Conservation (phyloP, 192 early-diverging fungal genomes). For the Coemansia sp. region DNA sequence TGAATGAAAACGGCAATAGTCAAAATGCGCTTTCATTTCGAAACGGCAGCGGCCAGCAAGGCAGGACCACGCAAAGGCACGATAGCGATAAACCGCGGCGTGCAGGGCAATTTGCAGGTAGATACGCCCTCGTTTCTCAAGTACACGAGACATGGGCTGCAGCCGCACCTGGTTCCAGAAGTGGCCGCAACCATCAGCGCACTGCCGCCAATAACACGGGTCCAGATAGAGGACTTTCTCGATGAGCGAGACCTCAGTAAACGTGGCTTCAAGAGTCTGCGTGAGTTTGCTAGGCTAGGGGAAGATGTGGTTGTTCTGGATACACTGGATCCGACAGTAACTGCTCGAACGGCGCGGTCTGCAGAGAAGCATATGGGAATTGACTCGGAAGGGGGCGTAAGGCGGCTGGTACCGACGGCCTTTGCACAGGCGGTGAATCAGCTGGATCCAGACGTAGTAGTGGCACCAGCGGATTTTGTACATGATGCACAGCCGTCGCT, state of each 20-base stretch:
- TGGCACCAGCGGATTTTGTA: constrained; percentile 46
- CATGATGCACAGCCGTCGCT: constrained; percentile 38
- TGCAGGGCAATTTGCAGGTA: constrained; percentile 6
- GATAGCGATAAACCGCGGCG: constrained; percentile 21
- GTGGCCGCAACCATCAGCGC: constrained; percentile 31
- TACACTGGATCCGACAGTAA: constrained; percentile 34
- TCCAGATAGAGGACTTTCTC: constrained; percentile 51
- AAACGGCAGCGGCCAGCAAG: constrained; percentile 10
- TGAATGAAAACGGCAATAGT: not conserved
- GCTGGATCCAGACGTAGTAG: constrained; percentile 36
- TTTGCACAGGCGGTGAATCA: constrained; percentile 30
- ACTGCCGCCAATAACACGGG: constrained; percentile 35
- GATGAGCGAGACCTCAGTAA: constrained; percentile 14
- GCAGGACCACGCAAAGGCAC: constrained; percentile 26
- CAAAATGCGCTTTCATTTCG: constrained; percentile 41
- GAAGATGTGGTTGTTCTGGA: constrained; percentile 36
- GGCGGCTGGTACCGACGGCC: constrained; percentile 25
- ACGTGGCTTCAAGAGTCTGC: constrained; percentile 17
- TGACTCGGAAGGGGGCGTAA: constrained; percentile 37
- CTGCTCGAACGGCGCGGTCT: constrained; percentile 17
- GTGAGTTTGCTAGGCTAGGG: constrained; percentile 22
- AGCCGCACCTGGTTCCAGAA: constrained; percentile 51
- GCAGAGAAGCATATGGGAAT: constrained; percentile 42
- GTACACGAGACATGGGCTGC: constrained; percentile 47
- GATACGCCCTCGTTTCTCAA: constrained; percentile 46